Base-by-base conservation (phyloP, 2,329 filamentous ascomycete species). In the Xylaria sp. region DNA sequence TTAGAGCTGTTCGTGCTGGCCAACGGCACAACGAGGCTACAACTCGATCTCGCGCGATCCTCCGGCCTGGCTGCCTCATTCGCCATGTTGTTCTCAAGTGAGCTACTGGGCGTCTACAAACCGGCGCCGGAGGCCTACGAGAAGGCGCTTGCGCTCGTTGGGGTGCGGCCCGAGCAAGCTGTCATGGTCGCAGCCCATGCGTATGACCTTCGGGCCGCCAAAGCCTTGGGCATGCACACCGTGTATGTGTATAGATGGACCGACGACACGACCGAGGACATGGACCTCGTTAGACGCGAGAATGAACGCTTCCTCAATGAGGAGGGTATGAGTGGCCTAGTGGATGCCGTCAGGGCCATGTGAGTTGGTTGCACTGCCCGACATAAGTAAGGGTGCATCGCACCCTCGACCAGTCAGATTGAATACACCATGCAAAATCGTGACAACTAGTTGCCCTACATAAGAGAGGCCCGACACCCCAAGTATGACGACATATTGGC, bases 101-200 rank as follows among this genome's bases (percentile, higher is more conserved):
- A 87, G 74, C 75, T 87, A 2, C 70, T 88, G 0, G 83, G 83
- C 0, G 70, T 81, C 2, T 83, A 82, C 67, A 86, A 88, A 66
- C 86, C 86, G 0, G 80, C 78, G 15, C 45, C 80, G 0, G 81
- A 80, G 8, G 82, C 78, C 8, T 89, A 88, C 71, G 59, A 72
- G 8, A 84, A 81, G 64, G 82, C 79, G 0, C 70, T 87, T 60
- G 73, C 81, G 12, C 73, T 87, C 3, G 76, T 87, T 3, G 78
- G 81, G 45, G 71, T 82, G 3, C 73, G 73, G 25, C 79, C 85
- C 0, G 80, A 85, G n/a, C 81, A 87, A 61, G 82, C 81, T 20
- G 80, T 85, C 10, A 79, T 85, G 81, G 83, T 87, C 2, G 85
- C 86, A 3, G 84, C 85, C 0, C 85, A 88, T 78, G 83, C 83